Evolutionary conservation across 1,139 yeast species (phyloP).

Genomic region (Groenewaldozyma sp.): DNA sequence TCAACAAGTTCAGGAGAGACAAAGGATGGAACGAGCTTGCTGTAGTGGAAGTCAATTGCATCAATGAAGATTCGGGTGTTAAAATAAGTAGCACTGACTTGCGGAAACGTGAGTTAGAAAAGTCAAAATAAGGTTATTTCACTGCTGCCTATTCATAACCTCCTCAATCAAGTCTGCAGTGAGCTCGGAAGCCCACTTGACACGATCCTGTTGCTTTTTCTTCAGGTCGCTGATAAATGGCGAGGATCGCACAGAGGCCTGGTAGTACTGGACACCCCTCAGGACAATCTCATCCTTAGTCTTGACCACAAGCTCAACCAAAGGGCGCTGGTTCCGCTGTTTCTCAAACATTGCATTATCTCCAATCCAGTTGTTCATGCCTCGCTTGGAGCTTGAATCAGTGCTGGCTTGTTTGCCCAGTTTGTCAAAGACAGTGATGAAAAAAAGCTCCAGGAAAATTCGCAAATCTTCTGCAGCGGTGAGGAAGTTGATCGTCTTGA

Average conservation of each 20-base stretch:
- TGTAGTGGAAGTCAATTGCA: constrained; percentile 55
- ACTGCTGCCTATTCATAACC: constrained; percentile 22
- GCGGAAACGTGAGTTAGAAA: constrained; percentile 27
- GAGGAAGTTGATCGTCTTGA: constrained; percentile 66
- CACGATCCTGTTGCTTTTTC: constrained; percentile 47
- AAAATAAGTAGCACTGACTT: constrained; percentile 76
- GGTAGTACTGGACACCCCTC: constrained; percentile 66
- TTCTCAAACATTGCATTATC: constrained; percentile 7
- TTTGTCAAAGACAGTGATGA: constrained; percentile 58
- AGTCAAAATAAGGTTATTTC: background rate
- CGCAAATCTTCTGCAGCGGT: constrained; percentile 58
- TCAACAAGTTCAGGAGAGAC: constrained; percentile 54
- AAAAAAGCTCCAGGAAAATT: constrained; percentile 62
- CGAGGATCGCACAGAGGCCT: constrained; percentile 41
- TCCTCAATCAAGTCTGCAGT: constrained; percentile 49
- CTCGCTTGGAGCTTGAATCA: constrained; percentile 13
- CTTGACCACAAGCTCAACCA: constrained; percentile 48
- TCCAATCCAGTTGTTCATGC: constrained; percentile 16
- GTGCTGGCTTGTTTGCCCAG: constrained; percentile 52
- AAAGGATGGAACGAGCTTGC: constrained; percentile 47
- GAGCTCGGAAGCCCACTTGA: constrained; percentile 61
- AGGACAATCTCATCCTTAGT: constrained; percentile 58
- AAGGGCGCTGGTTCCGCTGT: constrained; percentile 44
- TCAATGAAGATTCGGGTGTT: constrained; percentile 58
- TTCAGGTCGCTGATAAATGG: constrained; percentile 42